These are phyloP conservation scores for Zygosaccharomyces bailii DNA, from an alignment of 805 yeast species.

Conservation along the genomic window DNA sequence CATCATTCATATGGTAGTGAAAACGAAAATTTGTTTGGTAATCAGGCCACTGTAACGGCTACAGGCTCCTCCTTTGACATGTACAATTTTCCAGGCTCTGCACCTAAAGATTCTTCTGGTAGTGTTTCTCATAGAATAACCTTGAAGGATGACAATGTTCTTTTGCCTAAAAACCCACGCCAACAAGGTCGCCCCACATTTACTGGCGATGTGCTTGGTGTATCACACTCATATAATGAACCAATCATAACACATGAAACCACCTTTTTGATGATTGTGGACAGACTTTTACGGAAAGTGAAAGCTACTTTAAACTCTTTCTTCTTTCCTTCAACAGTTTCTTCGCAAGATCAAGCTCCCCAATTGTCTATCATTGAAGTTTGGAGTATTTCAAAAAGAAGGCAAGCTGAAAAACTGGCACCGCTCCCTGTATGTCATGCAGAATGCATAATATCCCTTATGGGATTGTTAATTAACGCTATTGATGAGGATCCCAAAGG, in stretches of 20 bases:
- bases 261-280: slow-evolving; percentile 19
- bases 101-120: slow-evolving; percentile 10
- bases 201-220: slow-evolving; percentile 3
- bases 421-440: slow-evolving; percentile 66
- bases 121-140: slow-evolving; percentile 23
- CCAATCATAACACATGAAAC: slow-evolving; percentile 30
- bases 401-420: slow-evolving; percentile 59
- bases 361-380: slow-evolving; percentile 27
- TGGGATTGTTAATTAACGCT: slow-evolving; percentile 50
- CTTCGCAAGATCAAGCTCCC: slow-evolving; percentile 15
- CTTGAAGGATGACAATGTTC: slow-evolving; percentile 25
- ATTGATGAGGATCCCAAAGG: slow-evolving; percentile 61
- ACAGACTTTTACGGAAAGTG: slow-evolving; percentile 12
- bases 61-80: slow-evolving; percentile 12
- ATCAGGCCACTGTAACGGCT: slow-evolving; percentile 26
- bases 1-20: slow-evolving; percentile 8
- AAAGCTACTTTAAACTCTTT: slow-evolving; percentile 17
- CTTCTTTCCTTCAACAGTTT: slow-evolving; percentile 28
- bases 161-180: slow-evolving; percentile 14
- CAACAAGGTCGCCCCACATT: slow-evolving; percentile 6
- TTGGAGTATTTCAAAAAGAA: slow-evolving; percentile 33
- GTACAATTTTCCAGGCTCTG: slow-evolving; percentile 20
- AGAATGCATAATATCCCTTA: slow-evolving; percentile 55
- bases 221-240: slow-evolving; percentile 23
- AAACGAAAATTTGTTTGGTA: slow-evolving; percentile 36